Evolutionary conservation across 495 filamentous ascomycete species (phyloP).

Genomic region (Penicillium fimorum): DNA sequence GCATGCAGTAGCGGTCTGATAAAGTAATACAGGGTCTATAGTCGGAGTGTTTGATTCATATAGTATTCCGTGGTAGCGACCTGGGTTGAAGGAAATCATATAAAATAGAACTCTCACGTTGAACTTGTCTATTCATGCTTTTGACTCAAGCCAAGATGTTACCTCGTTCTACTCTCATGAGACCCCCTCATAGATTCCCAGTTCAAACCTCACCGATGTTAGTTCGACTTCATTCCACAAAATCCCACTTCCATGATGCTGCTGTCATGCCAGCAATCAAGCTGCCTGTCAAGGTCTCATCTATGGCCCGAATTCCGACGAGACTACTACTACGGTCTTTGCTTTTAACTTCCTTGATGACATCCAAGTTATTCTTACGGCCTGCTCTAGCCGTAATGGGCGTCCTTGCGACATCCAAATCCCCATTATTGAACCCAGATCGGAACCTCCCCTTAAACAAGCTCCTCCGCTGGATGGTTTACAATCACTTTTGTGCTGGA

Average conservation of each 20-base stretch:
- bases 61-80: neutral
- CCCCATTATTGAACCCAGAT: conserved; percentile 57
- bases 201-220: neutral
- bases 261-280: conserved; percentile 6
- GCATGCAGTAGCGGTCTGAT: conserved; percentile 1
- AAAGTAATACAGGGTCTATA: neutral
- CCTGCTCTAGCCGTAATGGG: conserved; percentile 63
- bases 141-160: conserved; percentile 11
- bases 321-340: conserved; percentile 68
- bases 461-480: conserved; percentile 74
- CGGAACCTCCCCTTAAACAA: conserved; percentile 54
- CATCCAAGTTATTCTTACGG: conserved; percentile 64
- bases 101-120: neutral
- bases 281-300: conserved; percentile 30
- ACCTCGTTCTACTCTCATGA: conserved; percentile 1
- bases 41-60: neutral
- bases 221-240: conserved; percentile 21
- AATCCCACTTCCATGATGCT: conserved; percentile 19
- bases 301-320: conserved; percentile 67
- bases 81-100: neutral
- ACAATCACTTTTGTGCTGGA: conserved; percentile 81
- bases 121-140: neutral
- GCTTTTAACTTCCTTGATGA: conserved; percentile 72
- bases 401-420: conserved; percentile 60
- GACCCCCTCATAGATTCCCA: neutral